Evolutionary conservation across 2,329 filamentous ascomycete genomes (phyloP).

Genomic region (Monilinia laxa): DNA sequence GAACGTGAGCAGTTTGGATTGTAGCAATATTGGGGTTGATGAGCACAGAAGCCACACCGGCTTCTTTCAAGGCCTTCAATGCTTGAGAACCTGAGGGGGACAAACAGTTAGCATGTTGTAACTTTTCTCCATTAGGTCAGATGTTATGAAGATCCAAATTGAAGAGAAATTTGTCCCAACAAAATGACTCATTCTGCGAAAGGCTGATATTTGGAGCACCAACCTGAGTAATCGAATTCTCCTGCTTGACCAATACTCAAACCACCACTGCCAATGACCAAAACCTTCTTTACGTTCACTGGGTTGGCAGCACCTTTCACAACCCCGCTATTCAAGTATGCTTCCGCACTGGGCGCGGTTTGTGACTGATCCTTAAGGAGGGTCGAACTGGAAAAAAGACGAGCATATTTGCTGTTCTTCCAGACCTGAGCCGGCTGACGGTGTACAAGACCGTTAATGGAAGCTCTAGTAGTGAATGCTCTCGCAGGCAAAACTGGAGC

Average conservation of each 20-base stretch:
- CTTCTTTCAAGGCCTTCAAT: conserved; percentile 94
- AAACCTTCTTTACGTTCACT: conserved; percentile 92
- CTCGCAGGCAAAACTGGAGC: conserved; percentile 32
- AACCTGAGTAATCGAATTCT: conserved; percentile 98
- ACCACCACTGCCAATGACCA: conserved; percentile 94
- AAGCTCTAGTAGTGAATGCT: conserved; percentile 37
- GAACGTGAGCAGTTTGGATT: conserved; percentile 93
- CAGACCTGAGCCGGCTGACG: conserved; percentile 30
- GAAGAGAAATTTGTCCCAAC: not conserved
- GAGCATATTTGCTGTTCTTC: conserved; percentile 34
- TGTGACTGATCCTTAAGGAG: conserved; percentile 47
- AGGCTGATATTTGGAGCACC: conserved; percentile 28
- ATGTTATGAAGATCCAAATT: not conserved
- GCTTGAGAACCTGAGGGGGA: conserved; percentile 76
- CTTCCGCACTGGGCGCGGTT: conserved; percentile 75
- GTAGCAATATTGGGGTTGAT: conserved; percentile 99
- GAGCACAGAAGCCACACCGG: conserved; percentile 84
- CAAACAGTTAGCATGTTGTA: conserved; percentile 29
- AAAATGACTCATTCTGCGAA: conserved; percentile 33
- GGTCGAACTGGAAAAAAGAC: conserved; percentile 39
- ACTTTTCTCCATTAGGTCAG: no score
- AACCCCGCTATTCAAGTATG: conserved; percentile 84
- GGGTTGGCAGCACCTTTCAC: conserved; percentile 74
- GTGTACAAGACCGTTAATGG: conserved; percentile 32
- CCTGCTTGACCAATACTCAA: conserved; percentile 95